phyloP scores from a whole-genome alignment of 352 stramenopile species.

The Globisporangium recalcitrans region DNA sequence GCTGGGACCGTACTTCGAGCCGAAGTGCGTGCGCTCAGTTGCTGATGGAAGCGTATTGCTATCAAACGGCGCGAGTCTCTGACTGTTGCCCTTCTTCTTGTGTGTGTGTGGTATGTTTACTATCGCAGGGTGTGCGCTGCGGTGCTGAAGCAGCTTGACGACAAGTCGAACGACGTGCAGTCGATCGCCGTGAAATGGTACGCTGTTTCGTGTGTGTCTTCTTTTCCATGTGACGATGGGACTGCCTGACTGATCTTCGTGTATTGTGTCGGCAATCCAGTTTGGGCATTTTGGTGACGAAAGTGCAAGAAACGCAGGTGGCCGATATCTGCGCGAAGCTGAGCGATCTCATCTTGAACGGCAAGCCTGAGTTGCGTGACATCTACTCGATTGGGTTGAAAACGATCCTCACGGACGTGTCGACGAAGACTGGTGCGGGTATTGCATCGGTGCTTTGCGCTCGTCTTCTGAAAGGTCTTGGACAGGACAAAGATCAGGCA shows the following conservation, averaged over 20 bases:
- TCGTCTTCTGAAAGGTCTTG: constrained; percentile 58
- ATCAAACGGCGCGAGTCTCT: not conserved
- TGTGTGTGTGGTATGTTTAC: not conserved
- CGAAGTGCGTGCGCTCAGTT: constrained; percentile 52
- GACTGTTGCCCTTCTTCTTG: not conserved
- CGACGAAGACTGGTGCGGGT: constrained; percentile 82
- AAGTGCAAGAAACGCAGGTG: constrained; percentile 93
- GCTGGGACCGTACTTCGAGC: constrained; percentile 75
- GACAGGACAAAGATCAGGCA: constrained; percentile 62
- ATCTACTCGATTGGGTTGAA: constrained; percentile 99
- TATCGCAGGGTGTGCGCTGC: constrained; percentile 88
- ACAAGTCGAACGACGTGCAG: constrained; percentile 99
- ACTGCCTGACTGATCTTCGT: not conserved
- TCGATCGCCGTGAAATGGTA: constrained; percentile 89
- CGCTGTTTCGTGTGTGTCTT: not conserved
- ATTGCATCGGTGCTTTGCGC: constrained; percentile 73
- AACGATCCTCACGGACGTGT: constrained; percentile 94
- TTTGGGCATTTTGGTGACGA: constrained; percentile 95
- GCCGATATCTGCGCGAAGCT: constrained; percentile 97
- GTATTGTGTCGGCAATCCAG: constrained; percentile 15
- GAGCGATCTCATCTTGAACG: constrained; percentile 94
- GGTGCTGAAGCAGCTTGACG: constrained; percentile 95
- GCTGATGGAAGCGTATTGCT: not conserved
- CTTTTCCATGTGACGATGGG: not conserved
- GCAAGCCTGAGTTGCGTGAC: constrained; percentile 95